Percentiles rank a stretch among this genome's conserved stretches.
Conservation (phyloP, 495 filamentous ascomycete genomes). For the Chaetomium fimeti region DNA sequence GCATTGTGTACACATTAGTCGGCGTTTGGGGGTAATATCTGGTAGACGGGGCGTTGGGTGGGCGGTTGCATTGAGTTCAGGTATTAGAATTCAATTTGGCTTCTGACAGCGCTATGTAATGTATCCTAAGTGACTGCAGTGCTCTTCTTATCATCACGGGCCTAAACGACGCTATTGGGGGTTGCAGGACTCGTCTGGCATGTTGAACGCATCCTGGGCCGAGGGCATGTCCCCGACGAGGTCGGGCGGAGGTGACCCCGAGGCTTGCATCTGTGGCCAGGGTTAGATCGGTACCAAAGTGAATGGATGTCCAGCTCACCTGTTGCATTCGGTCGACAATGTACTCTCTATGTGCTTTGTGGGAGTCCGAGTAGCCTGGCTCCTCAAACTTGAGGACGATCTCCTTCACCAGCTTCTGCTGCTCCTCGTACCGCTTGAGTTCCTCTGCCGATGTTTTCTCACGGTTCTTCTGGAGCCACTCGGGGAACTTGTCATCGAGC, state of each 20-base stretch:
- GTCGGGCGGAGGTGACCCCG: slow-evolving; percentile 84
- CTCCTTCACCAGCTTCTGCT: slow-evolving; percentile 76
- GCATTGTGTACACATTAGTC: background rate
- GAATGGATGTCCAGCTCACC: slow-evolving; percentile 54
- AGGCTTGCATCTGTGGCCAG: slow-evolving; percentile 79
- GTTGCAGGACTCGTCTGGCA: slow-evolving; percentile 69
- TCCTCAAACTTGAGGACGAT: slow-evolving; percentile 89
- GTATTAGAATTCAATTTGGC: slow-evolving; percentile 3
- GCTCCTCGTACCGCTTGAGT: slow-evolving; percentile 72
- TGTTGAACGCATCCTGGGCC: slow-evolving; percentile 67
- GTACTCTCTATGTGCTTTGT: slow-evolving; percentile 79
- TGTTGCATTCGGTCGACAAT: slow-evolving; percentile 97
- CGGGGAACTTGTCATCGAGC: slow-evolving; percentile 82
- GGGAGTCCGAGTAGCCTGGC: slow-evolving; percentile 72
- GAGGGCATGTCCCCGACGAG: slow-evolving; percentile 84
- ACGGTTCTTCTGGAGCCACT: slow-evolving; percentile 79
- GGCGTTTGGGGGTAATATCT: background rate
- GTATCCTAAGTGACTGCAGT: slow-evolving; percentile 15
- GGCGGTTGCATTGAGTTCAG: slow-evolving; percentile 11
- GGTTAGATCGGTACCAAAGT: slow-evolving; percentile 26
- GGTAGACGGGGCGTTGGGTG: slow-evolving; percentile 1
- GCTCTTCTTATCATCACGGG: background rate
- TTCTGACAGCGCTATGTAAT: background rate
- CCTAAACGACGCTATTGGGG: slow-evolving; percentile 53
- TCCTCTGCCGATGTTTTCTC: slow-evolving; percentile 64